Percentiles rank a stretch among this genome's conserved stretches.
These are phyloP conservation scores for Eutrema yunnanense DNA, from an alignment of 345 rosid genomes.

Conservation along the genomic window DNA sequence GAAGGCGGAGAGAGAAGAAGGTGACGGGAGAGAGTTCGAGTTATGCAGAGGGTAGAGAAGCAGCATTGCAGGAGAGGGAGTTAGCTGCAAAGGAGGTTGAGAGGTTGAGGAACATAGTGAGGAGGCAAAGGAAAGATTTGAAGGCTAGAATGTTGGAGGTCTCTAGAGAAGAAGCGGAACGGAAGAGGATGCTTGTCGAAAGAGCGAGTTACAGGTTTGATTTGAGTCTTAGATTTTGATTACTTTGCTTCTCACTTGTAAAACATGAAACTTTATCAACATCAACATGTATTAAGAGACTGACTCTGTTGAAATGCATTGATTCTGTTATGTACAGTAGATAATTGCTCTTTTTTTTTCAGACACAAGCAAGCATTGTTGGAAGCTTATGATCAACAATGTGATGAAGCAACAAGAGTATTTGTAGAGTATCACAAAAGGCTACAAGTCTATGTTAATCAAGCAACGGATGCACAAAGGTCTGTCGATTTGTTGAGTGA, in stretches of 20 bases:
- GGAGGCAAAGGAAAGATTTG: slow-evolving; percentile 84
- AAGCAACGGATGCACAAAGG: slow-evolving; percentile 81
- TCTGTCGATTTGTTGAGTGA: slow-evolving; percentile 52
- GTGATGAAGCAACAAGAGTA: slow-evolving; percentile 87
- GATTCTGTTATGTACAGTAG: background rate
- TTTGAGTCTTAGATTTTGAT: too few relatives aligned
- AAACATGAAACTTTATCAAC: background rate
- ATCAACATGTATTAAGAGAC: background rate
- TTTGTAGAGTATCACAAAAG: slow-evolving; percentile 87
- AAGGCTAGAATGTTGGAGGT: slow-evolving; percentile 85
- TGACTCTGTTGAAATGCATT: background rate
- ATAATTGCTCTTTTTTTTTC: background rate
- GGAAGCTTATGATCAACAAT: slow-evolving; percentile 90
- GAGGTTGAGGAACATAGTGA: slow-evolving; percentile 64
- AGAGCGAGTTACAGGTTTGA: slow-evolving; percentile 66
- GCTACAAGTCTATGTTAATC: slow-evolving; percentile 63
- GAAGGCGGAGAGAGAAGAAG: slow-evolving; percentile 56
- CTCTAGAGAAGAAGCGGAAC: slow-evolving; percentile 85
- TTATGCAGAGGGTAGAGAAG: slow-evolving; percentile 53
- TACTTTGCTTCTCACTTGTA: too few relatives aligned
- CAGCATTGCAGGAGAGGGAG: slow-evolving; percentile 65
- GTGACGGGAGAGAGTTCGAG: slow-evolving; percentile 28
- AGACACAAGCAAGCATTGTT: slow-evolving; percentile 85
- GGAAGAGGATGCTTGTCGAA: slow-evolving; percentile 92
- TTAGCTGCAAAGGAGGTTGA: slow-evolving; percentile 70